A percentile compares a stretch with the other conserved stretches of the same genome.
phyloP scores from a whole-genome alignment of 108 stramenopile genomes.

The Cyclotella distinguenda region DNA sequence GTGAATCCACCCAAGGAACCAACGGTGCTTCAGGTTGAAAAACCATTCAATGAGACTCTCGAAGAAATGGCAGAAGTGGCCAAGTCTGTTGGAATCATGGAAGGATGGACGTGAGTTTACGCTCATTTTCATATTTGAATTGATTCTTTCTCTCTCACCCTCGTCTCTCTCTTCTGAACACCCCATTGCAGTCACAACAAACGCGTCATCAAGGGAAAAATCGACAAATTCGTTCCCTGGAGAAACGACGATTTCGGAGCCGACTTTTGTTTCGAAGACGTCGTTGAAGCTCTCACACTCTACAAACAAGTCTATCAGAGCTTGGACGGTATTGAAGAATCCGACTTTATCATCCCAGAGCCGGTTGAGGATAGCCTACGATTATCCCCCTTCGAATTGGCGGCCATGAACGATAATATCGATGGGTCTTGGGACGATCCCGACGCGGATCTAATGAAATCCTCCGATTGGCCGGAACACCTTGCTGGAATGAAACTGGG shows the following conservation, averaged over 20 bases:
- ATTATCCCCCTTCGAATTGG: conserved; percentile 44
- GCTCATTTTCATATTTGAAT: not conserved
- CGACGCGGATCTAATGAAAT: conserved; percentile 27
- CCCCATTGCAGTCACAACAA: conserved; percentile 39
- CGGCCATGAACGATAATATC: conserved; percentile 49
- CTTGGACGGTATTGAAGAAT: conserved; percentile 64
- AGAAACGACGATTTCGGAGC: conserved; percentile 88
- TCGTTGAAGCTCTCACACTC: conserved; percentile 79
- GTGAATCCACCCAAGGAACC: conserved; percentile 47
- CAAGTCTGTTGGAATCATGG: conserved; percentile 66
- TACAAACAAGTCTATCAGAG: conserved; percentile 68
- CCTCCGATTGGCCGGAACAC: conserved; percentile 77
- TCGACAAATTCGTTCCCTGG: conserved; percentile 74
- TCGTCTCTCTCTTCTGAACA: not conserved
- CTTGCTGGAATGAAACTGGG: conserved; percentile 81
- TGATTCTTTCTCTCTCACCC: not conserved
- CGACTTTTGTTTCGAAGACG: conserved; percentile 87
- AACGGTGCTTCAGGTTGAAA: conserved; percentile 43
- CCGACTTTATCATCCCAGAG: conserved; percentile 68
- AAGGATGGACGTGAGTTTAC: conserved; percentile 50
- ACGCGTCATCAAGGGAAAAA: conserved; percentile 65
- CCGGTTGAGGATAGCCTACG: conserved; percentile 51
- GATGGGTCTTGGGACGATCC: conserved; percentile 33
- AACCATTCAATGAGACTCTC: conserved; percentile 60
- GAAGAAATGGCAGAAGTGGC: conserved; percentile 62